phyloP scores from a whole-genome alignment of 495 filamentous ascomycete genomes.

The Entonaema liquescens region DNA sequence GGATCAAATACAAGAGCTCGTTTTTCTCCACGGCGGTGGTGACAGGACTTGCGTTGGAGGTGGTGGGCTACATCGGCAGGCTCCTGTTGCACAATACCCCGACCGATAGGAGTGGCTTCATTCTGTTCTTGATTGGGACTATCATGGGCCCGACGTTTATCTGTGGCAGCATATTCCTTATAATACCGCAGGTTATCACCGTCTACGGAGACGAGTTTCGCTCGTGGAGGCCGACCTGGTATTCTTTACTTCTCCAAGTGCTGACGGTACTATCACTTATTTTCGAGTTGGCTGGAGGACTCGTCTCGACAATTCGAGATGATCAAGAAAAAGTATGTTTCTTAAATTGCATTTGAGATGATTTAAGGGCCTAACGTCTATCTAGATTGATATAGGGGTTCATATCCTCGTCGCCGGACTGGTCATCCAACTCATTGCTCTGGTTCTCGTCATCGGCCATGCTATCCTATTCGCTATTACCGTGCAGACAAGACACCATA shows the following conservation, averaged over 20 bases:
- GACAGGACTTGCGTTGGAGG: slow-evolving; percentile 49
- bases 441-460: slow-evolving; percentile 45
- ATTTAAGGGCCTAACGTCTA: slow-evolving; percentile 23
- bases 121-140: slow-evolving; percentile 52
- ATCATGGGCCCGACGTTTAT: slow-evolving; percentile 51
- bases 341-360: neutral
- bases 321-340: slow-evolving; percentile 26
- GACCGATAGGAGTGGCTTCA: slow-evolving; percentile 41
- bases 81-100: slow-evolving; percentile 46
- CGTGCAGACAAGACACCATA: slow-evolving; percentile 45
- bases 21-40: slow-evolving; percentile 46
- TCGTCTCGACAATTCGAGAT: slow-evolving; percentile 30
- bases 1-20: slow-evolving; percentile 48
- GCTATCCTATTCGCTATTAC: slow-evolving; percentile 45
- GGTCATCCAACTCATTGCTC: slow-evolving; percentile 48
- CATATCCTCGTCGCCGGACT: slow-evolving; percentile 49
- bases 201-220: slow-evolving; percentile 51
- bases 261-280: slow-evolving; percentile 46
- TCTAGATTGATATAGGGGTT: slow-evolving; percentile 46
- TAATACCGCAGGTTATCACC: slow-evolving; percentile 51
- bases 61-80: slow-evolving; percentile 53
- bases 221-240: slow-evolving; percentile 44
- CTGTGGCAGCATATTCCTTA: slow-evolving; percentile 46
- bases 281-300: slow-evolving; percentile 50
- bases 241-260: slow-evolving; percentile 43